Base-by-base conservation (phyloP, 83 land plant species). In the Thuja plicata region DNA sequence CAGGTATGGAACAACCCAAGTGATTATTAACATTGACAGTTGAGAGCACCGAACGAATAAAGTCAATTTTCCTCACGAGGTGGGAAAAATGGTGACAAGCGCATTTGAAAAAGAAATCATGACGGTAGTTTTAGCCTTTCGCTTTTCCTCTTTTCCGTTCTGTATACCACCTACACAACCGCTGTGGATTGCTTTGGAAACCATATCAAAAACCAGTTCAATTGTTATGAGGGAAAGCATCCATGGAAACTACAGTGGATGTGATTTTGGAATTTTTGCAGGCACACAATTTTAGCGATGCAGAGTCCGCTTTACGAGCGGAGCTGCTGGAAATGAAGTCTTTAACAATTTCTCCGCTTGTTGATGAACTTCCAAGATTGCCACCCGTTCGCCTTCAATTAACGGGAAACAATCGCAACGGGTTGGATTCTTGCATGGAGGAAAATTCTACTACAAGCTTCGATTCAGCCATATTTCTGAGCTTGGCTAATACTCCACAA, bases 321-420 rank as follows among this genome's bases (percentile, higher is more conserved):
- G 87, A 85, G 37, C 87, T 85, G 35, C 54, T 55, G 66, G 87
- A 30, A 52, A 55, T 85, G 87, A 52, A 85, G 62, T 19, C 87
- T 52, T 41, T n/a, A n/a, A 82, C 52, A 41, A n/a, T 30, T 82
- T 34, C 48, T 82, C 52, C 27, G 48, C 87, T 62, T 84, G 87
- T 77, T 15, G 91, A 90, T 78, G 92, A 81, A 37, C 90, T 92
- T 86, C 93, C 93, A 57, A 92, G 86, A 87, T 90, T 92, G 17
- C 92, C 93, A 55, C 93, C 85, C 32, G 93, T 92, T 71, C 87
- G 92, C 4, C 78, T 92, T 60, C 89, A 89, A 54, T 91, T 91
- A 9, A 60, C 3, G 17, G 89, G 84, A 27, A 55, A 86, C 27
- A 87, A 91, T 27, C 45, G 85, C 86, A 85, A 85, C 32, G 82